These are phyloP conservation scores for Microascus cirrosus DNA, from an alignment of 2,329 filamentous ascomycete genomes.

Conservation along the genomic window DNA sequence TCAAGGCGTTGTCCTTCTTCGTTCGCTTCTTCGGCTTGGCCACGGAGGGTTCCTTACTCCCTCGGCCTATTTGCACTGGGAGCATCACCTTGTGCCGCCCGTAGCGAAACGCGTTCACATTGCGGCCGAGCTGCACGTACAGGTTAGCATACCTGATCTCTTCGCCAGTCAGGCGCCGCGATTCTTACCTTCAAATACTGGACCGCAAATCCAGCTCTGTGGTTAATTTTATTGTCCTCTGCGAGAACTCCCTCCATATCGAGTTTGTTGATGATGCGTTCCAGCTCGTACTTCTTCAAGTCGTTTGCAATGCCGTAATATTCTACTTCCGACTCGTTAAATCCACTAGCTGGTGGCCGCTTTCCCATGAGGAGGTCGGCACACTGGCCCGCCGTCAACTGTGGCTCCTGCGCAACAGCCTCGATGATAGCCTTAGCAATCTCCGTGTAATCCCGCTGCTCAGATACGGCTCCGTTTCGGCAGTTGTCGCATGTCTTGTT, in stretches of 20 bases:
- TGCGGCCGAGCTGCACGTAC: conserved; percentile 23
- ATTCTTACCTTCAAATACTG: conserved; percentile 55
- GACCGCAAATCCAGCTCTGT: conserved; percentile 52
- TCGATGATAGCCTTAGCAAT: conserved; percentile 59
- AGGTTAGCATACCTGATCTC: neutral
- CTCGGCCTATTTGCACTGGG: conserved; percentile 25
- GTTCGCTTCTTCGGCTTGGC: conserved; percentile 21
- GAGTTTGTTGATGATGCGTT: conserved; percentile 73
- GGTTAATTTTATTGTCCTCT: conserved; percentile 59
- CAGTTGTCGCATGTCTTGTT: conserved; percentile 81
- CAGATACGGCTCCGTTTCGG: conserved; percentile 57
- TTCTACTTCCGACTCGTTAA: neutral
- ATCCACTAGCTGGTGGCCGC: neutral
- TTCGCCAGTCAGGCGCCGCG: neutral
- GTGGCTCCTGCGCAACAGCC: conserved; percentile 48
- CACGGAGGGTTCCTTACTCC: conserved; percentile 13
- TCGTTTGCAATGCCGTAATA: conserved; percentile 57
- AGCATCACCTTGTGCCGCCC: conserved; percentile 34
- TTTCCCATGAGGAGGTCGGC: conserved; percentile 75
- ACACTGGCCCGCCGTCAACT: conserved; percentile 67
- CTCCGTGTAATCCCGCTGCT: conserved; percentile 64
- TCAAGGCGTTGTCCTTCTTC: conserved; percentile 11
- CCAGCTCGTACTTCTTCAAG: conserved; percentile 64
- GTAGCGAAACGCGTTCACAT: conserved; percentile 28
- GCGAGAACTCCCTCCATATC: conserved; percentile 60